Evolutionary conservation across 2,329 filamentous ascomycete species (phyloP).

Genomic region (Pyrenophora teres): DNA sequence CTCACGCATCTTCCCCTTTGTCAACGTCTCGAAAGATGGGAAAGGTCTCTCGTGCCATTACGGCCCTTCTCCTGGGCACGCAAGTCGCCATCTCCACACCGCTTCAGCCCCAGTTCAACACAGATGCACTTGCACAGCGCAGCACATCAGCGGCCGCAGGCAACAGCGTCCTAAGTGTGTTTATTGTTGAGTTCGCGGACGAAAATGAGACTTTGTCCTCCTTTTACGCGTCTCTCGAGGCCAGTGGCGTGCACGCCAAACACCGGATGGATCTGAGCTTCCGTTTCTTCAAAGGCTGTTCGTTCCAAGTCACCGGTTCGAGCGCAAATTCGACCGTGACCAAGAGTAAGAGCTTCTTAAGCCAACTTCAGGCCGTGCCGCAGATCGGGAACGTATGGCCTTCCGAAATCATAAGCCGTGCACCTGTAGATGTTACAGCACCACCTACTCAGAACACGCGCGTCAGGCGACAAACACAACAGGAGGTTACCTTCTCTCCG

Average conservation of each 20-base stretch:
- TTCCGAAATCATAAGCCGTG: conserved; percentile 11
- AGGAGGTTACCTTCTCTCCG: conserved; percentile 21
- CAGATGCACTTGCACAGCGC: conserved; percentile 1
- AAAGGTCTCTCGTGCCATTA: conserved; percentile 1
- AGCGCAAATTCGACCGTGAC: conserved; percentile 5
- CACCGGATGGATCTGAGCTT: conserved; percentile 25
- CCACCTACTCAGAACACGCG: conserved; percentile 1
- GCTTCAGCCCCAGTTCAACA: not conserved
- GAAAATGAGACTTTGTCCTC: conserved; percentile 14
- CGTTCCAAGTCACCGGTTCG: conserved; percentile 17
- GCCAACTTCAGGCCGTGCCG: not conserved
- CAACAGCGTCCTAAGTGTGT: conserved; percentile 8
- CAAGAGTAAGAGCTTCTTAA: not conserved
- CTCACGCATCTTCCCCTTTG: not conserved
- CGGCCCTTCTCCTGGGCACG: conserved; percentile 8
- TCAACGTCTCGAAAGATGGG: not conserved
- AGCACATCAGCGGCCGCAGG: not conserved
- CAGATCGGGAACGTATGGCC: conserved; percentile 20
- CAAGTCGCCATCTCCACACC: conserved; percentile 2
- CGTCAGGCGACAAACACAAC: conserved; percentile 13
- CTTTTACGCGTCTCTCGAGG: conserved; percentile 19
- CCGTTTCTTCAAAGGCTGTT: conserved; percentile 23
- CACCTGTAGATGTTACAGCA: not conserved
- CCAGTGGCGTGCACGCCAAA: conserved; percentile 13
- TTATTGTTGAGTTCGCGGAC: conserved; percentile 25